Conservation (phyloP, 129 eudicot genomes). For the Scalesia atractyloides region DNA sequence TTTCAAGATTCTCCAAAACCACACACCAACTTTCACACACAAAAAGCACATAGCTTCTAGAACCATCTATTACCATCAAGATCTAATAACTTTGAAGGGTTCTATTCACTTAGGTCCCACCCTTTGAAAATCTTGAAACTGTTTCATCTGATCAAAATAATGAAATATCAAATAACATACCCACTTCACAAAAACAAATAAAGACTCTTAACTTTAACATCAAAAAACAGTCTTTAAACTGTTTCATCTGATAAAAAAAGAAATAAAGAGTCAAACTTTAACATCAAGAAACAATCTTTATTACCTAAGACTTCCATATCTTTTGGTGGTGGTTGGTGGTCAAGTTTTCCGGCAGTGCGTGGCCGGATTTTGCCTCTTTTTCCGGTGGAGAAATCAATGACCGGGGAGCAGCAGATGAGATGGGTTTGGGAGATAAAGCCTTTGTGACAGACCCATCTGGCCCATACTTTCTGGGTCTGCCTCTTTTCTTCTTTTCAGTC, state of each 20-base stretch:
- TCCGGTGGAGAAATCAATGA: conserved; percentile 38
- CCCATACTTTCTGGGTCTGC: conserved; percentile 91
- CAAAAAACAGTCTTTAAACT: conserved; percentile 15
- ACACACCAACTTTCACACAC: conserved; percentile 44
- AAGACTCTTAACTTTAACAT: conserved; percentile 26
- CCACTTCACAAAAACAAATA: conserved; percentile 24
- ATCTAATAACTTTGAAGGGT: conserved; percentile 48
- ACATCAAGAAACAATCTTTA: not conserved
- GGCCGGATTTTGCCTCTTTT: conserved; percentile 50
- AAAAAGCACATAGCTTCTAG: conserved; percentile 42
- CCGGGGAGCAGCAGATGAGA: conserved; percentile 71
- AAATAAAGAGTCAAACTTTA: not conserved
- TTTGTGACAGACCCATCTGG: conserved; percentile 60
- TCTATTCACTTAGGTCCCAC: conserved; percentile 71
- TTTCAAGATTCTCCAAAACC: conserved; percentile 45
- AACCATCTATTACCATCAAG: conserved; percentile 50
- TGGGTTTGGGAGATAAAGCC: conserved; percentile 85
- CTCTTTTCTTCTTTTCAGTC: conserved; percentile 73
- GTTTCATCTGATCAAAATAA: conserved; percentile 30
- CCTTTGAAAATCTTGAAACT: conserved; percentile 32
- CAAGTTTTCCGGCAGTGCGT: conserved; percentile 25
- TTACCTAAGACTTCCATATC: conserved; percentile 26
- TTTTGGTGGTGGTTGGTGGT: conserved; percentile 21
- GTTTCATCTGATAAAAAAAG: no score
- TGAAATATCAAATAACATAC: not conserved